phyloP scores from a whole-genome alignment of 2,329 filamentous ascomycete species.

The Lasiodiplodia hormozganensis region DNA sequence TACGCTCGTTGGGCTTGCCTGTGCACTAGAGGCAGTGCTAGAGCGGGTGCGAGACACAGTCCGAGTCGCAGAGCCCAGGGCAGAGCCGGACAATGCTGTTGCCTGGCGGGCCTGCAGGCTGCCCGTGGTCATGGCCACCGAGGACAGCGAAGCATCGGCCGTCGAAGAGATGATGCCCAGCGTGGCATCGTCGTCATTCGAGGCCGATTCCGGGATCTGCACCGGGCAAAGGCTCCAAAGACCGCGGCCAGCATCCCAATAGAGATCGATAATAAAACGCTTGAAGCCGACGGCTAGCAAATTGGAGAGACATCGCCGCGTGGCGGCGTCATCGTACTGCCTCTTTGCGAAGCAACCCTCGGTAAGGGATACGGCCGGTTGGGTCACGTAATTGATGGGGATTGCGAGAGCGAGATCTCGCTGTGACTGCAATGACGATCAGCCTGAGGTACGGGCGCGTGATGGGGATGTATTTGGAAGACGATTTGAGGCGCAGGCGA shows the following conservation, averaged over 20 bases:
- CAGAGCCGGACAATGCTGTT: not conserved
- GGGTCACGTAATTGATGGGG: constrained; percentile 68
- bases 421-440: constrained; percentile 57
- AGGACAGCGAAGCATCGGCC: constrained; percentile 11
- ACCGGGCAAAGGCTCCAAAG: constrained; percentile 69
- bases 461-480: constrained; percentile 1
- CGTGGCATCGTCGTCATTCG: constrained; percentile 32
- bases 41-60: constrained; percentile 6
- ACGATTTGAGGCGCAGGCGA: not conserved
- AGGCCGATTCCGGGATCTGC: constrained; percentile 50
- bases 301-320: constrained; percentile 67
- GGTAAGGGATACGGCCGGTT: constrained; percentile 62
- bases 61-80: not conserved
- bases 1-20: constrained; percentile 36
- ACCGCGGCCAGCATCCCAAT: constrained; percentile 64
- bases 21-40: constrained; percentile 31
- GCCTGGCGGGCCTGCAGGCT: constrained; percentile 15
- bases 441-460: constrained; percentile 1
- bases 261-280: constrained; percentile 66
- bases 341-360: constrained; percentile 65
- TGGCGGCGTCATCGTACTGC: constrained; percentile 60
- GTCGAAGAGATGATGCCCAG: constrained; percentile 32
- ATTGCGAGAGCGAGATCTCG: constrained; percentile 66
- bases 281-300: constrained; percentile 66
- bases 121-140: constrained; percentile 11